Base-by-base conservation (phyloP, 192 early-diverging fungal genomes). In the Coemansia javaensis region DNA sequence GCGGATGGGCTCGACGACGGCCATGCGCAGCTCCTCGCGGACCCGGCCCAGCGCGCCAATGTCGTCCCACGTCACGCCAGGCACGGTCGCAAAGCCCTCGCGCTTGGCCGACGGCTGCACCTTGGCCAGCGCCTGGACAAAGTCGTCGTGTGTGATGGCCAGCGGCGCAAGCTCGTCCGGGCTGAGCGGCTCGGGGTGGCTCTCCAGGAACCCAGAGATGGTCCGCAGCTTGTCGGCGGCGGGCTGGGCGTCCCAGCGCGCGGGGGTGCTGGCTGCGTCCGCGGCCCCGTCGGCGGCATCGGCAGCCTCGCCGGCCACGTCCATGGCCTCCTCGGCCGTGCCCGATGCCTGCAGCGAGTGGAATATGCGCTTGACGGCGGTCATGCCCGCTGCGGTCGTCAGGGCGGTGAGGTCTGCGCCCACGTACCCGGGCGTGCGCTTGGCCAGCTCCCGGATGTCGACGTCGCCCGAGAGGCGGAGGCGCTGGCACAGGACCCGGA, bases 41-140 rank as follows among this genome's bases (percentile, higher is more conserved):
- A 99, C 84, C 35, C 63, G 68, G 22, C 63, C 53, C 34, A 99
- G 69, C 0, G 94, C 96, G 30, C 96, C 96, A 79, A 99, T 90
- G 59, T 97, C 91, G 20, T 87, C 87, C 96, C 96, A 99, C 1
- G 87, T 81, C 7, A 97, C 90, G 39, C 87, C 96, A 0, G 96
- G 94, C 0, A 96, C 92, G 0, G 96, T 97, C 0, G 96, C 94
- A 76, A 99, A 99, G 6, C 96, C 96, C 67, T 99, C 96, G 54
- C 96, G 90, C 54, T 99, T 96, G 16, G 93, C 83, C 4, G 90
- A 92, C 5, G 96, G 96, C 66, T 97, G 94, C 0, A 99, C 96
- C 49, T 91, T 90, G 25, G 78, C 81, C 32, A 94, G 54, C 0
- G 94, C 94, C 38, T 78, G 69, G 9, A 85, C 47, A 66, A 99